phyloP scores from a whole-genome alignment of 768 basidiomycete genomes.

The Lactifluus volemus region DNA sequence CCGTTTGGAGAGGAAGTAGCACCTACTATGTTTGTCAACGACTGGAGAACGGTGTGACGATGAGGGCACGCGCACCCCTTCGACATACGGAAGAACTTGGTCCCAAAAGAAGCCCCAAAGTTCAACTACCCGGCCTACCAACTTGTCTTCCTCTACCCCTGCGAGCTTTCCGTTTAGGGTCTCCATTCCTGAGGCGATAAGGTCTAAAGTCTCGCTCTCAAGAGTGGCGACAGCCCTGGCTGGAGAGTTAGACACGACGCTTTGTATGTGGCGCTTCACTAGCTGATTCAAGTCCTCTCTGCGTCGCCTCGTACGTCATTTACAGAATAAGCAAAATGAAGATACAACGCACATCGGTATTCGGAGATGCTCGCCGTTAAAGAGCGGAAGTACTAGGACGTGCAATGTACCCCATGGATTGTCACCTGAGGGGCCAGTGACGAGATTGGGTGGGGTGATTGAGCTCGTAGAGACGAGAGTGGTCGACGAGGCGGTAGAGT shows the following conservation, averaged over 20 bases:
- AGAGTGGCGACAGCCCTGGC: constrained; percentile 66
- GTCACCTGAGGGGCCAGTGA: constrained; percentile 38
- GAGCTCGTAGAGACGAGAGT: constrained; percentile 27
- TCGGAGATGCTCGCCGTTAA: constrained; percentile 82
- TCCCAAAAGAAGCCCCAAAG: constrained; percentile 94
- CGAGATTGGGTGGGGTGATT: constrained; percentile 16
- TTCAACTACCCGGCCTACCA: constrained; percentile 72
- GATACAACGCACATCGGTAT: constrained; percentile 60
- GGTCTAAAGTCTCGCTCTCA: constrained; percentile 70
- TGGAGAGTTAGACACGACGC: constrained; percentile 63
- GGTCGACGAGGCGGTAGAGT: constrained; percentile 41
- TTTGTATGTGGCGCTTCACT: constrained; percentile 69
- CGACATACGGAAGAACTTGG: constrained; percentile 76
- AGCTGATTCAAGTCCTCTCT: constrained; percentile 85
- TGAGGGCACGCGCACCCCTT: constrained; percentile 56
- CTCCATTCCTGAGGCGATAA: constrained; percentile 84
- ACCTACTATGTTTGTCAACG: constrained; percentile 29
- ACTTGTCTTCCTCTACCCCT: constrained; percentile 67
- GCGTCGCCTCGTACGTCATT: constrained; percentile 1
- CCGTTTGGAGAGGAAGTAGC: constrained; percentile 52
- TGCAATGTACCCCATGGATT: constrained; percentile 78
- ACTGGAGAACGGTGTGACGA: constrained; percentile 29
- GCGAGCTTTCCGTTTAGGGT: constrained; percentile 81
- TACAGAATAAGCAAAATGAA: not conserved
- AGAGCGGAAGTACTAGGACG: constrained; percentile 81